A percentile compares a stretch with the other conserved stretches of the same genome.
Conservation (phyloP, 2,329 filamentous ascomycete species). For the Aspergillus niger region DNA sequence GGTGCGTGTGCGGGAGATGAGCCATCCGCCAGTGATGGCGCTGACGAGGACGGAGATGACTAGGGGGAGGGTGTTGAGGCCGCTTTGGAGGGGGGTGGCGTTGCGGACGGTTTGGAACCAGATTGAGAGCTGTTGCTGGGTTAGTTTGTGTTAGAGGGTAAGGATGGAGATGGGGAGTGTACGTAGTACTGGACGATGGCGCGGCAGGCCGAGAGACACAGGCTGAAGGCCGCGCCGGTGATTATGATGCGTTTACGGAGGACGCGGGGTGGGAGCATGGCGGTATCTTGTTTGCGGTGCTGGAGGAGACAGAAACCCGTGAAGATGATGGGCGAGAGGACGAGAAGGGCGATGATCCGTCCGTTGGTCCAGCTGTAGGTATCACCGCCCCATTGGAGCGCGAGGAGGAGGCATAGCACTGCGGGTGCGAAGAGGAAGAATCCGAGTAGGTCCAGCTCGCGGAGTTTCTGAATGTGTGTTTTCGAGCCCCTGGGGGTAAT, state of each 20-base stretch:
- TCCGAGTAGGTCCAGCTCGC: not conserved
- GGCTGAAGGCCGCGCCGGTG: not conserved
- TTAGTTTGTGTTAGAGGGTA: not conserved
- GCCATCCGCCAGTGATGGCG: not conserved
- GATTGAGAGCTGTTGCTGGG: not conserved
- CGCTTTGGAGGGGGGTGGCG: not conserved
- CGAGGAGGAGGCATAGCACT: not conserved
- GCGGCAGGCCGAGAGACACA: constrained; percentile 1
- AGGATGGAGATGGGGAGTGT: not conserved
- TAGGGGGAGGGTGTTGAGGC: not conserved
- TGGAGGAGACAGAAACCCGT: constrained; percentile 1
- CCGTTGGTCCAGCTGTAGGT: constrained; percentile 1
- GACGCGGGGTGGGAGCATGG: not conserved
- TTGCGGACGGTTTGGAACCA: constrained; percentile 1
- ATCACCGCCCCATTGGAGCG: not conserved
- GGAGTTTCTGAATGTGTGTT: not conserved
- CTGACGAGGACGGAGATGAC: not conserved
- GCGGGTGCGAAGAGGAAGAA: constrained; percentile 1
- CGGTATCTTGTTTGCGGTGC: not conserved
- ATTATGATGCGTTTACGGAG: not conserved
- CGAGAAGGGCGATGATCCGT: not conserved
- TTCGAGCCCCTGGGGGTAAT: not conserved
- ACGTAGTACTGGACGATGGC: constrained; percentile 3
- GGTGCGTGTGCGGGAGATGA: not conserved
- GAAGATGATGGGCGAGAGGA: constrained; percentile 1